These are phyloP conservation scores for Hanseniaspora osmophila DNA, from an alignment of 805 yeast species.

Conservation along the genomic window DNA sequence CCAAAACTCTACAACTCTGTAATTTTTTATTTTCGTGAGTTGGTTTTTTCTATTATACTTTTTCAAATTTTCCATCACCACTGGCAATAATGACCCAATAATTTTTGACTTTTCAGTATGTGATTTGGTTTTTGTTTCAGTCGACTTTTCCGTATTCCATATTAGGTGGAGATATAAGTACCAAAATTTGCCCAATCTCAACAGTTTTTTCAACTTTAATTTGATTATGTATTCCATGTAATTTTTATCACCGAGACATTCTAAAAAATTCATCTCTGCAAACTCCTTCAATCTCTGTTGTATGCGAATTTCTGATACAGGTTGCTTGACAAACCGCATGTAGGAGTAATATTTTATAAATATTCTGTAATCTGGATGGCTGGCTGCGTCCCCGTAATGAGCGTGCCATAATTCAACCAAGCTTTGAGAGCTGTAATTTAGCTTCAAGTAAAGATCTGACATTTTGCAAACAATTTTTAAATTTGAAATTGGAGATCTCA, in stretches of 20 bases:
- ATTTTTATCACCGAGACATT: slow-evolving; percentile 1
- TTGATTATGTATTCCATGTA: slow-evolving; percentile 16
- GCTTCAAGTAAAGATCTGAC: background rate
- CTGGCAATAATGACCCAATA: background rate
- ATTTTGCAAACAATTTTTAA: background rate
- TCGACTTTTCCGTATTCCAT: slow-evolving; percentile 4
- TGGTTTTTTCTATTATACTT: background rate
- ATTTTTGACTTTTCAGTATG: too few relatives aligned
- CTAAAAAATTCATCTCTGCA: slow-evolving; percentile 10
- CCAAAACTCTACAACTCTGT: background rate
- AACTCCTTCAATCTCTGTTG: slow-evolving; percentile 5
- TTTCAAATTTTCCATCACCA: background rate
- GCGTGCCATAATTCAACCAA: background rate
- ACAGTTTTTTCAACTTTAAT: slow-evolving; percentile 10
- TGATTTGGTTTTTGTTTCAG: too few relatives aligned
- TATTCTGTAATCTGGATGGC: background rate
- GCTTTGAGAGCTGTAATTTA: background rate
- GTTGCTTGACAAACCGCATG: background rate
- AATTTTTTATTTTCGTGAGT: background rate
- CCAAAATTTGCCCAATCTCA: slow-evolving; percentile 18
- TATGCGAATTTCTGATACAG: background rate
- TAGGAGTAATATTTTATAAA: background rate
- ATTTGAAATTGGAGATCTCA: background rate
- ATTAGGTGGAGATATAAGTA: slow-evolving; percentile 14
- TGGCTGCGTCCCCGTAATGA: background rate